Conservation (phyloP, 345 rosid species). For the Melaleuca alternifolia region DNA sequence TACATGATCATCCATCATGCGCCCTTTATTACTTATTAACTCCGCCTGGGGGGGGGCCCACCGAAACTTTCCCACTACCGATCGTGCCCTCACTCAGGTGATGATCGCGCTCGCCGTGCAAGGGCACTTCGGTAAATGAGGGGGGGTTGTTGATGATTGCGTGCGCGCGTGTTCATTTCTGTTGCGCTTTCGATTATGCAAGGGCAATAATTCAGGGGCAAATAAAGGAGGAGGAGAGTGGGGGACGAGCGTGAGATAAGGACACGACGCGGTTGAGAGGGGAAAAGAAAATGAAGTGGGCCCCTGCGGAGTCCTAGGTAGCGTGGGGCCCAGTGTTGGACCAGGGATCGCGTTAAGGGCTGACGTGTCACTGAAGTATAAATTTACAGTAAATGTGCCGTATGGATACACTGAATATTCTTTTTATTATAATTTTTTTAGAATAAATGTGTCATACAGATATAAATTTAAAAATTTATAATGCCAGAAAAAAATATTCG, state of each 20-base stretch:
- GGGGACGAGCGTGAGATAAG: neutral
- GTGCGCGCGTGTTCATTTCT: no score
- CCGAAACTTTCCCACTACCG: neutral
- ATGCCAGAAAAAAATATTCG: no score
- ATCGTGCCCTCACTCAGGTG: neutral
- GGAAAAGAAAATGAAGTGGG: neutral
- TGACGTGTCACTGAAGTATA: no score
- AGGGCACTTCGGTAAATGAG: neutral
- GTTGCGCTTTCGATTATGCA: neutral
- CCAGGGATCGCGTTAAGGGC: neutral
- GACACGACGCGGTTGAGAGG: neutral
- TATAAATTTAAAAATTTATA: no score
- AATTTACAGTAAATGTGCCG: no score
- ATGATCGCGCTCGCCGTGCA: neutral
- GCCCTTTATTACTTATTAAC: neutral
- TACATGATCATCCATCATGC: neutral
- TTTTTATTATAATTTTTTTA: no score
- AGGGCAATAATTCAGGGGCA: neutral
- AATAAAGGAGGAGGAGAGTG: neutral
- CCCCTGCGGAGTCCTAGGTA: neutral
- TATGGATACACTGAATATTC: no score
- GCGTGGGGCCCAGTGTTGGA: neutral
- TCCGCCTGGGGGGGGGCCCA: neutral
- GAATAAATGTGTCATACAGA: no score
- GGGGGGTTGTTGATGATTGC: no score